These are phyloP conservation scores for Dalbergia cultrata DNA, from an alignment of 306 rosid genomes.

Conservation along the genomic window DNA sequence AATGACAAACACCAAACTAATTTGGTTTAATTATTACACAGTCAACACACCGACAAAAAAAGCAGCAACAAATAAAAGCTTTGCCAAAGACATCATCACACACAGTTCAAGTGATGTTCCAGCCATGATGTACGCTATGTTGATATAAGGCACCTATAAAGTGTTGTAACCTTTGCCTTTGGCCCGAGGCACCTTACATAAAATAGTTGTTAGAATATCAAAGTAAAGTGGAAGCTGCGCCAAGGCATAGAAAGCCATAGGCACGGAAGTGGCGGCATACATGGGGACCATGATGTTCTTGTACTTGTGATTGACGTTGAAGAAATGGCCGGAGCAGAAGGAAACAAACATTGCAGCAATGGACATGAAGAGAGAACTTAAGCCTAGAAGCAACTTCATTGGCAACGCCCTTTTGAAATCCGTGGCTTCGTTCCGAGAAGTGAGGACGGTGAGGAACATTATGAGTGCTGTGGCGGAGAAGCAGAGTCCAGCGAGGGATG, in stretches of 20 bases:
- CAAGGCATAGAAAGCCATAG: conserved; percentile 55
- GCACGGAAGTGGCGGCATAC: conserved; percentile 59
- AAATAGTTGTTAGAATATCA: conserved; percentile 58
- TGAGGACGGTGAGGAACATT: conserved; percentile 72
- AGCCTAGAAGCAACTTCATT: conserved; percentile 57
- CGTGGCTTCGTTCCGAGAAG: conserved; percentile 57
- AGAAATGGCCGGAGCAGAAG: conserved; percentile 63
- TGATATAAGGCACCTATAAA: not conserved
- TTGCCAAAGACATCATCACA: no score
- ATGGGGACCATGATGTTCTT: conserved; percentile 38
- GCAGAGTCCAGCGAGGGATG: conserved; percentile 61
- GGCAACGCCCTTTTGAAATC: conserved; percentile 62
- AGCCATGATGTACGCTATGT: no score
- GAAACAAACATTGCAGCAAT: conserved; percentile 61
- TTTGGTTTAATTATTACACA: no score
- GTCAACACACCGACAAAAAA: no score
- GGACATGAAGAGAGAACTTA: conserved; percentile 63
- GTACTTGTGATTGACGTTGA: conserved; percentile 47
- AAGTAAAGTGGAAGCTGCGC: conserved; percentile 63
- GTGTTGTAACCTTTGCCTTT: conserved; percentile 30
- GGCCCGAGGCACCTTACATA: conserved; percentile 42
- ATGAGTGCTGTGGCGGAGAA: conserved; percentile 68
- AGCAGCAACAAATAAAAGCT: no score
- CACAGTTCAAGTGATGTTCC: no score
- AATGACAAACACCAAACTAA: no score